Base-by-base conservation (phyloP, 768 basidiomycete species). In the Mycena haematopus region DNA sequence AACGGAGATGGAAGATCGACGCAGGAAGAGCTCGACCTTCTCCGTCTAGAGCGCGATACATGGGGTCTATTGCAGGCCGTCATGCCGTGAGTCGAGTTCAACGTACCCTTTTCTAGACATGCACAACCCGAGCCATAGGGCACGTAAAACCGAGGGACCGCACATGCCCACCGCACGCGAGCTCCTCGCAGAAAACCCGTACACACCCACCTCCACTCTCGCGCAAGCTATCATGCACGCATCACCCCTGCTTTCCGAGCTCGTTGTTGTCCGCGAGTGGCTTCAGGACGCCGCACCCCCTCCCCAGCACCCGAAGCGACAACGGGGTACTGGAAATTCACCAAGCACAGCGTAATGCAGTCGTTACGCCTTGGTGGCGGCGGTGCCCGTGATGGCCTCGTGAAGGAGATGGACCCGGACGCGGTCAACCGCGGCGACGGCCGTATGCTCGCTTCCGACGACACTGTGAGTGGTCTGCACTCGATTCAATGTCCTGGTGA, bases 211-310 rank as follows among this genome's bases (percentile, higher is more conserved):
- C 0, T 82, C 86, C 6, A 87, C 87, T 0, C 82, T 95, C 27
- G 90, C 90, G 0, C 88, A 92, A 70, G 83, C 86, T 3, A 84
- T 92, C 53, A 83, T 95, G 80, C 75, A 83, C 51, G 75, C 84
- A 3, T 91, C 88, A 0, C 86, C 85, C 0, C 79, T 89, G 2
- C 85, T 94, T 36, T 75, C 84, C 0, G 93, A 93, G 63, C 90
- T 94, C 57, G 80, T 92, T 49, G 86, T 91, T 46, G 87, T 94
- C 9, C 86, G 91, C n/a, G 92, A 94, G 73, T 95, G 93, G 93
- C 80, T 94, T 1, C 91, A 93, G 64, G 90, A 92, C 44, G 89
- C 84, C 0, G 90, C 91, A 0, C 84, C 86, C 0, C 60, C 79
- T n/a, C 83, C 84, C 0, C 74, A 79, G 31, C 79, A 82, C 45